A percentile compares a stretch with the other conserved stretches of the same genome.
Conservation (phyloP, 129 eudicot species). For the Helichrysum umbraculigerum region DNA sequence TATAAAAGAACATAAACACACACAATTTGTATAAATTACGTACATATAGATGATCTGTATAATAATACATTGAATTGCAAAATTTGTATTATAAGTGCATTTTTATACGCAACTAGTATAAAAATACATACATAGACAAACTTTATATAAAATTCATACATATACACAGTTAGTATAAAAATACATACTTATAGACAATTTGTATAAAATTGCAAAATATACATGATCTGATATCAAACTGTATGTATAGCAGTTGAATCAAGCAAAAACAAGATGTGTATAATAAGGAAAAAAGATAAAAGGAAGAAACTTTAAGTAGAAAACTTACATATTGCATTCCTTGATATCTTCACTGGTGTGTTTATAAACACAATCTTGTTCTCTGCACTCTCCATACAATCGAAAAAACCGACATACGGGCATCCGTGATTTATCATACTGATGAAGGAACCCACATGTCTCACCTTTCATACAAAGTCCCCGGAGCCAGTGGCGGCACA, state of each 20-base stretch:
- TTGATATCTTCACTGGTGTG: slow-evolving; percentile 96
- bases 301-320: neutral
- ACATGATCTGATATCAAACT: no score
- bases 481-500: slow-evolving; percentile 96
- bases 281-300: neutral
- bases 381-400: slow-evolving; percentile 88
- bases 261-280: neutral
- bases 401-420: slow-evolving; percentile 87
- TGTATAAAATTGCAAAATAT: no score
- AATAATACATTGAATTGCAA: neutral
- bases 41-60: neutral
- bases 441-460: slow-evolving; percentile 93
- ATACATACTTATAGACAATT: no score
- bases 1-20: no score
- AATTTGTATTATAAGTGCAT: no score
- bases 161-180: neutral
- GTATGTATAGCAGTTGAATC: neutral
- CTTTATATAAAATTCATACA: no score
- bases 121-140: neutral
- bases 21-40: neutral
- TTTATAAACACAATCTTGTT: slow-evolving; percentile 97
- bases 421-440: slow-evolving; percentile 91
- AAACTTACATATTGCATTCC: slow-evolving; percentile 88
- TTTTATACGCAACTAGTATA: no score
- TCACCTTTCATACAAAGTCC: slow-evolving; percentile 99